phyloP scores from a whole-genome alignment of 1,284 basidiomycete genomes.

The Pseudozyma sp. region DNA sequence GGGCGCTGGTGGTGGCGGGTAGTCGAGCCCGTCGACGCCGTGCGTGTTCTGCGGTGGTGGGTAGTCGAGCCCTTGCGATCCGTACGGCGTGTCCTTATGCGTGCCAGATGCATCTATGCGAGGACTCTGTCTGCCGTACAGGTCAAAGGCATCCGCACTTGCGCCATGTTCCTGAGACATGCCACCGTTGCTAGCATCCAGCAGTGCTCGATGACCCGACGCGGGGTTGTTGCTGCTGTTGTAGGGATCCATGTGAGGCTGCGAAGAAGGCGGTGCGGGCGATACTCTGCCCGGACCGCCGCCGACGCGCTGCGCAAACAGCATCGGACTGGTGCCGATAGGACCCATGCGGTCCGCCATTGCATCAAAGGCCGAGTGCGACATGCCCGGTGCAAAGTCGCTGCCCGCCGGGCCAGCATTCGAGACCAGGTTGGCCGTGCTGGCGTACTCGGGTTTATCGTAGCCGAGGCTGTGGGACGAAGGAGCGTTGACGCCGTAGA shows the following conservation, averaged over 20 bases:
- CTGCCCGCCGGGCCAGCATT: constrained; percentile 54
- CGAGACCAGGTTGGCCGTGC: constrained; percentile 49
- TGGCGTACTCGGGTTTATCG: constrained; percentile 46
- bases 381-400: constrained; percentile 21
- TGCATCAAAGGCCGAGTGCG: constrained; percentile 30
- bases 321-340: constrained; percentile 56
- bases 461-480: constrained; percentile 32
- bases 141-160: constrained; percentile 11
- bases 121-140: constrained; percentile 28
- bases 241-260: constrained; percentile 9
- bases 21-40: constrained; percentile 47
- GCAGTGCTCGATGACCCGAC: constrained; percentile 21
- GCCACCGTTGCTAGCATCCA: constrained; percentile 35
- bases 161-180: constrained; percentile 17
- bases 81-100: constrained; percentile 23
- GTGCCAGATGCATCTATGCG: constrained; percentile 8
- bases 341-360: constrained; percentile 54
- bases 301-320: constrained; percentile 51
- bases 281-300: constrained; percentile 17
- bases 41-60: constrained; percentile 40
- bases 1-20: constrained; percentile 33
- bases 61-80: constrained; percentile 39
- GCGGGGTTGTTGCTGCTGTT: constrained; percentile 20
- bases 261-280: constrained; percentile 15
- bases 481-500: constrained; percentile 38